phyloP scores from a whole-genome alignment of 2,329 filamentous ascomycete genomes.

The Aspergillus sp. region DNA sequence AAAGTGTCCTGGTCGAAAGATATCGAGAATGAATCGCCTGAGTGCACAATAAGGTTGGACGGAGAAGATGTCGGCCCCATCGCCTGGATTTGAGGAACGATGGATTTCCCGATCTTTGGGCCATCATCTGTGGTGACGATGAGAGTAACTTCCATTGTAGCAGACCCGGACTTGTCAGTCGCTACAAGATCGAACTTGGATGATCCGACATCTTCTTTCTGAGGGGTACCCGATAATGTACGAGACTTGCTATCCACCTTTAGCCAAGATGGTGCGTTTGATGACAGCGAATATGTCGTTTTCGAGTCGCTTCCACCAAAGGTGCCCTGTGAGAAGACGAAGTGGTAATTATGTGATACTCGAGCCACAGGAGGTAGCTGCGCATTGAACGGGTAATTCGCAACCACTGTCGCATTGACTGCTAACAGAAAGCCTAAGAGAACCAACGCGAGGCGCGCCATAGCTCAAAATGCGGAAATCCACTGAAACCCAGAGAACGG shows the following conservation, averaged over 20 bases:
- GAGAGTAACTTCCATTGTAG: slow-evolving; percentile 66
- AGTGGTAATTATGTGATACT: slow-evolving; percentile 54
- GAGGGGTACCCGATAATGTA: slow-evolving; percentile 70
- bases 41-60: slow-evolving; percentile 39
- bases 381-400: slow-evolving; percentile 74
- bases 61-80: slow-evolving; percentile 40
- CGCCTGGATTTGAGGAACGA: slow-evolving; percentile 37
- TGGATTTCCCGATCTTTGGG: slow-evolving; percentile 33
- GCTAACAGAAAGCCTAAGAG: slow-evolving; percentile 27
- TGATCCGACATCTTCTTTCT: slow-evolving; percentile 56
- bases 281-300: slow-evolving; percentile 66
- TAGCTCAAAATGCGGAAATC: slow-evolving; percentile 23
- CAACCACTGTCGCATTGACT: slow-evolving; percentile 36
- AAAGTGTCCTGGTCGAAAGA: slow-evolving; percentile 71
- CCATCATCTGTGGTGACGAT: slow-evolving; percentile 60
- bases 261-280: slow-evolving; percentile 70
- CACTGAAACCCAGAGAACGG: slow-evolving; percentile 17
- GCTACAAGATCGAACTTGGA: slow-evolving; percentile 68
- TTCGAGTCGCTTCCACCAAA: slow-evolving; percentile 61
- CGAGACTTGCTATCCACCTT: slow-evolving; percentile 65
- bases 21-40: slow-evolving; percentile 60
- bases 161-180: slow-evolving; percentile 63
- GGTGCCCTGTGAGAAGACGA: slow-evolving; percentile 56
- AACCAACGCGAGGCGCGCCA: slow-evolving; percentile 28
- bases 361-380: slow-evolving; percentile 80